These are phyloP conservation scores for Fusarium clavum DNA, from an alignment of 2,329 filamentous ascomycete species.

Conservation along the genomic window DNA sequence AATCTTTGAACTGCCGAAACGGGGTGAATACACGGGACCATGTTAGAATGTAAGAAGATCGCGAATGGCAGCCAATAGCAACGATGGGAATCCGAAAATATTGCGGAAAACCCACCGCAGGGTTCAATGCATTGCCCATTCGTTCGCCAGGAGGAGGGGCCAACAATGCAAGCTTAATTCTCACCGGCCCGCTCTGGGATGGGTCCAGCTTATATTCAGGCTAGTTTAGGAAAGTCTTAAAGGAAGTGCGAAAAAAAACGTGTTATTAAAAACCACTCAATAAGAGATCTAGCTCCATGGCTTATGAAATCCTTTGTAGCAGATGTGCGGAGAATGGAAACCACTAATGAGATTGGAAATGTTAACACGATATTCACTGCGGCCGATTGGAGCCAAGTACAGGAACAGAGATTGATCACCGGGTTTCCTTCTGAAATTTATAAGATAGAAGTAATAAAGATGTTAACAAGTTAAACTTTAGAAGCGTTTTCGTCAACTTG, in stretches of 20 bases:
- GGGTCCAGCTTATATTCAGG: too few relatives aligned
- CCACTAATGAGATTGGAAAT: background rate
- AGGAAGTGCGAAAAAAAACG: background rate
- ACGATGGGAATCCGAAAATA: background rate
- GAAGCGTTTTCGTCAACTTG: too few relatives aligned
- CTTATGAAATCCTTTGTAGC: too few relatives aligned
- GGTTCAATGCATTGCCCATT: background rate
- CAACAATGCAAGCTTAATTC: background rate
- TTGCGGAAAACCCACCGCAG: background rate
- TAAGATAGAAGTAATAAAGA: too few relatives aligned
- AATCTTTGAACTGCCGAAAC: background rate
- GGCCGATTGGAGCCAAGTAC: too few relatives aligned
- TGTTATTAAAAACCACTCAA: background rate
- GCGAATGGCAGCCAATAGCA: background rate
- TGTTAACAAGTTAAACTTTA: too few relatives aligned
- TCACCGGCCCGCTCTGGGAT: too few relatives aligned
- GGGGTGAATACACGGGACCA: background rate
- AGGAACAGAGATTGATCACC: too few relatives aligned
- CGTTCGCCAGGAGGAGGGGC: background rate
- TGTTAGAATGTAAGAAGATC: background rate
- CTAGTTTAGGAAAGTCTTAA: background rate
- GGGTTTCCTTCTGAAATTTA: too few relatives aligned
- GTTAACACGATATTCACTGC: background rate
- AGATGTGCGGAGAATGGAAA: background rate
- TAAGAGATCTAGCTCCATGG: too few relatives aligned